Evolutionary conservation across 192 early-diverging fungal genomes (phyloP), one percentile per base, ranked within the genome.

Genomic region (Podila epicladia): DNA sequence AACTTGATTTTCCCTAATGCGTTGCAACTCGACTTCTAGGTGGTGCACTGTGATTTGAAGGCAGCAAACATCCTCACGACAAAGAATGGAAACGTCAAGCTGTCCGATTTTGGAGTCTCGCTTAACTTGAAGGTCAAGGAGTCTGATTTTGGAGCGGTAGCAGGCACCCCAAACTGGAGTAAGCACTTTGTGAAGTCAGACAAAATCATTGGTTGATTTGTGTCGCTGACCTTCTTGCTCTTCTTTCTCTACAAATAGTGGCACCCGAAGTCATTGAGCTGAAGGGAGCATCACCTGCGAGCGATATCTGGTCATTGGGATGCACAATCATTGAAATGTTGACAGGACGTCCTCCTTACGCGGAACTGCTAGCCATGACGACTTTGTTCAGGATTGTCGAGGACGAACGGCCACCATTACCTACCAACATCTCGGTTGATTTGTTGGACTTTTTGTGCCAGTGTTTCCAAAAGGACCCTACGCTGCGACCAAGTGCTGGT

Each of bases 71-170:
- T 99, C 59, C 79, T 99, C 50, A 95, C 95, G 0, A 99, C 97
- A n/a, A 99, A 99, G 71, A 92, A 92, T 32, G 97, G 97, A 2
- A 92, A 95, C 74, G 95, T 97, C 6, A 99, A 99, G 77, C 85
- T 99, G 35, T 93, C 95, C 0, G 97, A 99, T 73, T 99, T 99
- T 88, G 97, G 97, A 45, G 96, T 99, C 12, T 95, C 96, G 20
- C 87, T 94, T 37, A 95, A 97, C 57, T 89, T 97, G 24, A 86
- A 90, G 3, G 87, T 80, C 63, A 87, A 89, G 17, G 92, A 93
- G 59, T 91, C 91, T 26, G 91, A 93, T 63, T 85, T 86, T 66
- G 85, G 85, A 32, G 80, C 86, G 3, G 92, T 94, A 11, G 93
- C 95, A 26, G 96, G 96, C 26, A 96, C 93, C 49, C 92, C 93